phyloP scores from a whole-genome alignment of 2,329 filamentous ascomycete species.

The Tolypocladium ovalisporum region DNA sequence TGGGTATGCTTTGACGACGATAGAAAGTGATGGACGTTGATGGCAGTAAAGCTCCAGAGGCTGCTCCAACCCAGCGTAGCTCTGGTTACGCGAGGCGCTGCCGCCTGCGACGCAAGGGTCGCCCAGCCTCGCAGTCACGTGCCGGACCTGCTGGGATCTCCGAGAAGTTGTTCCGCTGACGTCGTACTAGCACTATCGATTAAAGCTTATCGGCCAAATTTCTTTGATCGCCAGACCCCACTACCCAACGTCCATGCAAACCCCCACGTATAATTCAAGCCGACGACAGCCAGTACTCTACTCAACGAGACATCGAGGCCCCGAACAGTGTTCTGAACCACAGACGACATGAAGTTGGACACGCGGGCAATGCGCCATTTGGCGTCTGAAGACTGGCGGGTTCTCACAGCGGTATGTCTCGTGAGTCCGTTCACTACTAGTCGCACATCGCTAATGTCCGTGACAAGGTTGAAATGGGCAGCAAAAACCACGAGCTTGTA shows the following conservation, averaged over 20 bases:
- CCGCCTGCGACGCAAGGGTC: slow-evolving; percentile 22
- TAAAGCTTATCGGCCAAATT: slow-evolving; percentile 19
- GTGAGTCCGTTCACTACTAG: neutral
- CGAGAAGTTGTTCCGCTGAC: slow-evolving; percentile 6
- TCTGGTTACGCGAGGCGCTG: slow-evolving; percentile 35
- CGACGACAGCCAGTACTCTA: neutral
- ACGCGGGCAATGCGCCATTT: slow-evolving; percentile 90
- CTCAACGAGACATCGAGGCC: neutral
- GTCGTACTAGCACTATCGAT: slow-evolving; percentile 14
- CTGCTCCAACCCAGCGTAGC: slow-evolving; percentile 12
- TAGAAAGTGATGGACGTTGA: slow-evolving; percentile 26
- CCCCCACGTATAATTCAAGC: slow-evolving; percentile 8
- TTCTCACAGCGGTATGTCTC: slow-evolving; percentile 71
- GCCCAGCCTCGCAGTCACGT: slow-evolving; percentile 21
- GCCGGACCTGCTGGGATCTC: slow-evolving; percentile 2
- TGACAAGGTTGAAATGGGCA: slow-evolving; percentile 76
- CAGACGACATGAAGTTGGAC: slow-evolving; percentile 74
- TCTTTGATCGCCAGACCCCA: slow-evolving; percentile 8
- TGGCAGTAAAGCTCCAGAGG: slow-evolving; percentile 22
- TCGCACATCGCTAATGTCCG: neutral
- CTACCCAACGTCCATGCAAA: slow-evolving; percentile 17
- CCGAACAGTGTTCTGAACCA: neutral
- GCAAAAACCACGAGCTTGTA: slow-evolving; percentile 94
- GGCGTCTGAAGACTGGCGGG: slow-evolving; percentile 85
- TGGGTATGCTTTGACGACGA: slow-evolving; percentile 6